phyloP scores from a whole-genome alignment of 306 rosid genomes.

The Cicer judaicum region DNA sequence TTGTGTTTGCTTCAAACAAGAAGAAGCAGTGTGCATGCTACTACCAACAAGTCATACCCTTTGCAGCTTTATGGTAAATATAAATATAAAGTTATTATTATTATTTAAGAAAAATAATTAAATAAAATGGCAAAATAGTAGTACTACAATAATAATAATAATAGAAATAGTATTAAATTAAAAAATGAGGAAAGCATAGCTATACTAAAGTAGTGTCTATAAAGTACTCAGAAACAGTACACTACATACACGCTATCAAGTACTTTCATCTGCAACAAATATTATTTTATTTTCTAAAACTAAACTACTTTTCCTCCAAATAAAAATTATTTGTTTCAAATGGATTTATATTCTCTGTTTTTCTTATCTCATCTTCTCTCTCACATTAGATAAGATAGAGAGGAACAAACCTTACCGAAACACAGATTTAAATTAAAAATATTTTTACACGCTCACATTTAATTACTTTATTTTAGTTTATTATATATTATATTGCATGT shows the following conservation, averaged over 20 bases:
- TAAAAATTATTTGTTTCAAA: too few relatives aligned
- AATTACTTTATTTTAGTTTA: too few relatives aligned
- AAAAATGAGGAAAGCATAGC: not conserved
- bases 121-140: not conserved
- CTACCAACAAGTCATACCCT: slow-evolving; percentile 59
- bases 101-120: not conserved
- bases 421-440: too few relatives aligned
- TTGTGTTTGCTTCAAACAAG: slow-evolving; percentile 47
- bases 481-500: too few relatives aligned
- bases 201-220: not conserved
- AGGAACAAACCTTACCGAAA: too few relatives aligned
- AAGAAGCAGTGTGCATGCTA: slow-evolving; percentile 69
- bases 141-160: not conserved
- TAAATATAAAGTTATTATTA: too few relatives aligned
- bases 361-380: too few relatives aligned
- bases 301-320: too few relatives aligned
- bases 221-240: slow-evolving; percentile 12
- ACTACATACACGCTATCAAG: slow-evolving; percentile 22
- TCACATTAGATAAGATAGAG: too few relatives aligned
- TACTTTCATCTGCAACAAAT: not conserved
- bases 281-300: not conserved
- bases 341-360: too few relatives aligned
- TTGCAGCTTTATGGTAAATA: slow-evolving; percentile 72
- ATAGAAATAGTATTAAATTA: not conserved
- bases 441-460: too few relatives aligned